Percentiles rank a stretch among this genome's conserved stretches.
Evolutionary conservation across 129 eudicot genomes (phyloP).

Genomic region (Arctium minus): DNA sequence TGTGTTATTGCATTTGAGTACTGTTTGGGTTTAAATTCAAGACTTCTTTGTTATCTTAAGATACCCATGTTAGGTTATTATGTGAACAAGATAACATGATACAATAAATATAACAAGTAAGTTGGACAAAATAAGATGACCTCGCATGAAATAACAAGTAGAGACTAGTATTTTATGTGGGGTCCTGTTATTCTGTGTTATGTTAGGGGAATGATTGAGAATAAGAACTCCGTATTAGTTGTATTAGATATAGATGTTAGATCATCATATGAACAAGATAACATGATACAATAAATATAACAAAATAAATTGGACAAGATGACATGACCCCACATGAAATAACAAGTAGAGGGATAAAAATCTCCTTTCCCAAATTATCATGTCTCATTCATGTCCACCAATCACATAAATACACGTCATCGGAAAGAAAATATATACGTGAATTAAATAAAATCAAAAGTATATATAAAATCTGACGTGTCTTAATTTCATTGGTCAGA

Average conservation of each 20-base stretch:
- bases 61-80: neutral
- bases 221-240: neutral
- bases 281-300: neutral
- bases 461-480: too few relatives aligned
- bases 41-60: neutral
- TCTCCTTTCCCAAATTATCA: too few relatives aligned
- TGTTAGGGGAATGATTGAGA: neutral
- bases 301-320: too few relatives aligned
- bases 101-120: neutral
- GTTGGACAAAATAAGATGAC: neutral
- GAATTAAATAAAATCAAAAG: too few relatives aligned
- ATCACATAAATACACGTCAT: too few relatives aligned
- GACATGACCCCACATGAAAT: neutral
- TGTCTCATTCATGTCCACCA: too few relatives aligned
- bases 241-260: neutral
- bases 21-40: neutral
- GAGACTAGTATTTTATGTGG: neutral
- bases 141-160: neutral
- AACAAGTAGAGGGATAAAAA: too few relatives aligned
- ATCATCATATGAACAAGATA: neutral
- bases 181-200: neutral
- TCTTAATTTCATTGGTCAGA: too few relatives aligned
- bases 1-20: neutral
- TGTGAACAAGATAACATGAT: neutral
- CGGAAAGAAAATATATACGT: too few relatives aligned